Percentiles rank a stretch among this genome's conserved stretches.
Evolutionary conservation across 768 basidiomycete species (phyloP).

Genomic region (Hypsizygus marmoreus): DNA sequence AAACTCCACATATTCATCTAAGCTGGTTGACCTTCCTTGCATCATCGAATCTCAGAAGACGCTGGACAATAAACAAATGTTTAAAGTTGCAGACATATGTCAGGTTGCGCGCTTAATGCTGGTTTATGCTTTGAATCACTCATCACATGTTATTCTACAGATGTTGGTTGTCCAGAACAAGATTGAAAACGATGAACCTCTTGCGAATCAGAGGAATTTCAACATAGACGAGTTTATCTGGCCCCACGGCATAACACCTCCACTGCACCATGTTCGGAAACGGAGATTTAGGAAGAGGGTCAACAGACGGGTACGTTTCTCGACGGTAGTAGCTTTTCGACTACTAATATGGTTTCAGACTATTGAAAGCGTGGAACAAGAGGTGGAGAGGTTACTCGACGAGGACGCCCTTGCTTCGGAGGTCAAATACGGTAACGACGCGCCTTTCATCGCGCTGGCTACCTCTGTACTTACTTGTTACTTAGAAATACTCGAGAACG

Average conservation of each 20-base stretch:
- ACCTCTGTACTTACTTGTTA: slow-evolving; percentile 4
- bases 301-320: slow-evolving; percentile 65
- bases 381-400: slow-evolving; percentile 84
- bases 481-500: slow-evolving; percentile 83
- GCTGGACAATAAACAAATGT: slow-evolving; percentile 93
- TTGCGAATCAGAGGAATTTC: slow-evolving; percentile 66
- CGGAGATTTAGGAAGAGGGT: slow-evolving; percentile 90
- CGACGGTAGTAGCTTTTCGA: neutral
- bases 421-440: slow-evolving; percentile 69
- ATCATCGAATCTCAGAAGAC: slow-evolving; percentile 96
- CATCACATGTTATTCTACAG: slow-evolving; percentile 37
- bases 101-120: slow-evolving; percentile 55
- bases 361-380: slow-evolving; percentile 92
- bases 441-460: neutral
- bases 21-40: slow-evolving; percentile 94
- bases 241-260: slow-evolving; percentile 95
- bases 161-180: slow-evolving; percentile 90
- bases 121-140: slow-evolving; percentile 8
- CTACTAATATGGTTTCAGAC: slow-evolving; percentile 48
- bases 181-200: slow-evolving; percentile 67
- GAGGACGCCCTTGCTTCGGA: slow-evolving; percentile 76
- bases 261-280: slow-evolving; percentile 87
- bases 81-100: slow-evolving; percentile 98
- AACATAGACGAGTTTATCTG: slow-evolving; percentile 96
- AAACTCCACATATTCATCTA: slow-evolving; percentile 79